Conservation (phyloP, 768 basidiomycete species). For the Pisolithus tinctorius region DNA sequence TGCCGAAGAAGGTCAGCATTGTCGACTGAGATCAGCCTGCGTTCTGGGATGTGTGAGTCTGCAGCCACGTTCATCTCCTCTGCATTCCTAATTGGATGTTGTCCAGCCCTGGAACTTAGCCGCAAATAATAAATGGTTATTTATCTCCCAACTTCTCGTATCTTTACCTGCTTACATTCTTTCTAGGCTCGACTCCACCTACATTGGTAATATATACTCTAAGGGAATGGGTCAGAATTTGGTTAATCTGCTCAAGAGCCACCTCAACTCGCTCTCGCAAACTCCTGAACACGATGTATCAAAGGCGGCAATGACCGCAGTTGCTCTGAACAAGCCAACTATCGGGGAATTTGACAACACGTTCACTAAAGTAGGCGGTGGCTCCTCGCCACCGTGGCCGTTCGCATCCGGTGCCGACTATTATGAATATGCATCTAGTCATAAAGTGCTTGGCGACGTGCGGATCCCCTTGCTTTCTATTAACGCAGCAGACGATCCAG, state of each 20-base stretch:
- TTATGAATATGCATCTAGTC: slow-evolving; percentile 50
- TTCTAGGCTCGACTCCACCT: slow-evolving; percentile 47
- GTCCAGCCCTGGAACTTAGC: slow-evolving; percentile 45
- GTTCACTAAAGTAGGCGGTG: slow-evolving; percentile 64
- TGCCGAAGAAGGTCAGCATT: slow-evolving; percentile 68
- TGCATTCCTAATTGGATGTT: slow-evolving; percentile 7
- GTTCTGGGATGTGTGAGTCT: slow-evolving; percentile 66
- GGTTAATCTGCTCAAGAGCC: slow-evolving; percentile 46
- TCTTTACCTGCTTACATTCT: slow-evolving; percentile 6
- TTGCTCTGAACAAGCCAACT: slow-evolving; percentile 46
- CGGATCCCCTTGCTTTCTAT: slow-evolving; percentile 70
- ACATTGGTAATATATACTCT: slow-evolving; percentile 62
- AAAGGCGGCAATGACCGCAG: slow-evolving; percentile 38
- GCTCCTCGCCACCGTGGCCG: slow-evolving; percentile 52
- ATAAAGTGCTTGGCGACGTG: slow-evolving; percentile 51
- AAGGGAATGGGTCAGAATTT: slow-evolving; percentile 76
- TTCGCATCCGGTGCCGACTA: slow-evolving; percentile 41
- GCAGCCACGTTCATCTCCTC: slow-evolving; percentile 4
- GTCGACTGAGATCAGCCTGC: slow-evolving; percentile 60
- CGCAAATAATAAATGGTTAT: slow-evolving; percentile 31
- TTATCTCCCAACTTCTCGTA: slow-evolving; percentile 5
- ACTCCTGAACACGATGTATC: slow-evolving; percentile 48
- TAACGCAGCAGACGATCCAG: slow-evolving; percentile 73
- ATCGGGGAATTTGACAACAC: slow-evolving; percentile 53
- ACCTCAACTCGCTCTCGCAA: slow-evolving; percentile 39